Conservation (phyloP, 2,329 filamentous ascomycete genomes). For the Neofusicoccum ribis region DNA sequence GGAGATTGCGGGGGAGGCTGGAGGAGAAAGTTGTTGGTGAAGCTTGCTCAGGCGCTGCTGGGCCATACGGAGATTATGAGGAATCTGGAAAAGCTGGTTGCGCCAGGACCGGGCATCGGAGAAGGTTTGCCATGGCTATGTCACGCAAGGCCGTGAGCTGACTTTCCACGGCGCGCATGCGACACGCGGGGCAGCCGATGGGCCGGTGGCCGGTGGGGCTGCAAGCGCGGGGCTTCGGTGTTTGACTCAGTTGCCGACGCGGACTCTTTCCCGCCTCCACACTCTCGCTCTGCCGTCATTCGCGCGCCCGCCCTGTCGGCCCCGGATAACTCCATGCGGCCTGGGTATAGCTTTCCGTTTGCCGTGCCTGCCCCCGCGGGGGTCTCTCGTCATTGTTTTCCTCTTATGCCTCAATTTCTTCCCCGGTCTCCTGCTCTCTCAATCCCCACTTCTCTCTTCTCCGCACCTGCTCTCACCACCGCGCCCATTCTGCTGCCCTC, state of each 20-base stretch:
- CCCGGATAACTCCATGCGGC: background rate
- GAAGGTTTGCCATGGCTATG: background rate
- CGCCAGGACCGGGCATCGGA: constrained; percentile 1
- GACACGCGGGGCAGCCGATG: constrained; percentile 6
- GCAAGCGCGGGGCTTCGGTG: constrained; percentile 13
- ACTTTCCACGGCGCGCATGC: background rate
- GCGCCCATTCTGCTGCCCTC: background rate
- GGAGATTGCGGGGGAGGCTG: constrained; percentile 7
- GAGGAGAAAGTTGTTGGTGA: constrained; percentile 3
- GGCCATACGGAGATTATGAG: constrained; percentile 10
- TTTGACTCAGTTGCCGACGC: constrained; percentile 20
- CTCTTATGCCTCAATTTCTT: background rate
- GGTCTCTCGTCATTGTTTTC: background rate
- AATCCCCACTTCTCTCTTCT: background rate
- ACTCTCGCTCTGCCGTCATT: background rate
- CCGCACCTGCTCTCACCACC: background rate
- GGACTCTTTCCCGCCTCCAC: constrained; percentile 13
- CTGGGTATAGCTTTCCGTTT: constrained; percentile 20
- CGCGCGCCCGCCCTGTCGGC: background rate
- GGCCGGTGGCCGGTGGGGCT: background rate
- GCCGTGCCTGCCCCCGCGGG: background rate
- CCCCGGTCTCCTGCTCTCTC: background rate
- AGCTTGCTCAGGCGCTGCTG: constrained; percentile 3
- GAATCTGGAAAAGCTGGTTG: background rate
- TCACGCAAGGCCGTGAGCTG: background rate